Evolutionary conservation across 352 stramenopile species (phyloP).

Genomic region (Pythium sukuiense): DNA sequence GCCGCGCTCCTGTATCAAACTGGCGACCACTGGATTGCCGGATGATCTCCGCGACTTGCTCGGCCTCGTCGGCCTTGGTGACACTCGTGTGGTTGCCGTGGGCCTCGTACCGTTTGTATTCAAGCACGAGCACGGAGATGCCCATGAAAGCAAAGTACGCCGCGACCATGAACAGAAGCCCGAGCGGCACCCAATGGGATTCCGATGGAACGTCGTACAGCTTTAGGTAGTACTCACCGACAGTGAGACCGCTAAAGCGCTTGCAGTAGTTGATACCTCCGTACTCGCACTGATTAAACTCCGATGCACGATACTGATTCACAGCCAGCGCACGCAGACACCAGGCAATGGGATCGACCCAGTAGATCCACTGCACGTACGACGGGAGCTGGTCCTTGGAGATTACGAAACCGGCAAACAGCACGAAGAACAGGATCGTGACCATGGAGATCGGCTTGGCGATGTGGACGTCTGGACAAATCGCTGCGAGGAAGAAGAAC

Average conservation of each 20-base stretch:
- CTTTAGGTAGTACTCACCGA: slow-evolving; percentile 26
- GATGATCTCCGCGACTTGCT: slow-evolving; percentile 12
- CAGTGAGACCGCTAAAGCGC: slow-evolving; percentile 14
- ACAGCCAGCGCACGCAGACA: slow-evolving; percentile 25
- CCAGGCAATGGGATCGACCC: slow-evolving; percentile 42
- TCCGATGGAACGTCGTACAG: slow-evolving; percentile 23
- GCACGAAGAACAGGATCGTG: slow-evolving; percentile 28
- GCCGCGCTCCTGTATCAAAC: background rate
- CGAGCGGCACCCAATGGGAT: slow-evolving; percentile 18
- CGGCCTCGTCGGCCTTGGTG: slow-evolving; percentile 5
- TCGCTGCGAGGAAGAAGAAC: slow-evolving; percentile 33
- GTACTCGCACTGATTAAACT: slow-evolving; percentile 26
- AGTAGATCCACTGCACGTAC: slow-evolving; percentile 48
- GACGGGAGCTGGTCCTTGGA: slow-evolving; percentile 30
- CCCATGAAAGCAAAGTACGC: slow-evolving; percentile 30
- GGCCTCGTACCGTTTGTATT: slow-evolving; percentile 30
- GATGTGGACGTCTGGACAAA: slow-evolving; percentile 27
- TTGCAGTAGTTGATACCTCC: slow-evolving; percentile 26
- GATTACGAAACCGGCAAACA: slow-evolving; percentile 45
- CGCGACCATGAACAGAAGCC: slow-evolving; percentile 27
- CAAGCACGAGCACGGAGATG: slow-evolving; percentile 25
- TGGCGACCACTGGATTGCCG: background rate
- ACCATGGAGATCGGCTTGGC: slow-evolving; percentile 28
- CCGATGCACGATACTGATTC: slow-evolving; percentile 27
- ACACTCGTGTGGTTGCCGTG: slow-evolving; percentile 10